A percentile compares a stretch with the other conserved stretches of the same genome.
Conservation (phyloP, 495 filamentous ascomycete species). For the Hypoxylon trugodes region DNA sequence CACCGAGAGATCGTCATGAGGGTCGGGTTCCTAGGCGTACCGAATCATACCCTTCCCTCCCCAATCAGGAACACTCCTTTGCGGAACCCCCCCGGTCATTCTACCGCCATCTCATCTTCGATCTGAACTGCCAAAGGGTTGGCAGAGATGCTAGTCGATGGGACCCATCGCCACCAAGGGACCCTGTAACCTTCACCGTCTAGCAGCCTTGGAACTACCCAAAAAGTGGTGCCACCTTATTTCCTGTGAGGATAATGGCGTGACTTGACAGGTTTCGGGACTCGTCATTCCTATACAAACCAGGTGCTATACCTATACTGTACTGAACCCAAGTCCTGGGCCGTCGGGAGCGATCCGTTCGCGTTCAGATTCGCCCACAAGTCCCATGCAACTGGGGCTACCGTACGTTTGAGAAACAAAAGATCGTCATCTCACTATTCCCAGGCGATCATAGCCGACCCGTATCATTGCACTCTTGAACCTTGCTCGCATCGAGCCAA, state of each 20-base stretch:
- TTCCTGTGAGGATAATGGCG: constrained; percentile 43
- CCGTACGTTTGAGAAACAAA: constrained; percentile 39
- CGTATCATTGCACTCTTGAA: constrained; percentile 29
- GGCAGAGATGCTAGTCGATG: constrained; percentile 41
- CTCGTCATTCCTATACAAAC: constrained; percentile 36
- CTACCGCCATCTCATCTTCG: constrained; percentile 44
- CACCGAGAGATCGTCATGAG: constrained; percentile 40
- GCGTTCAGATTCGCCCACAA: constrained; percentile 43
- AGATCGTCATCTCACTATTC: constrained; percentile 43
- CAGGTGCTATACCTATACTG: constrained; percentile 25
- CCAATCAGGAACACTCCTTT: constrained; percentile 39
- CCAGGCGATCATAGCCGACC: constrained; percentile 42
- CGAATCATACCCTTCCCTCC: constrained; percentile 39
- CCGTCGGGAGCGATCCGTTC: constrained; percentile 43
- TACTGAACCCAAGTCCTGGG: constrained; percentile 33
- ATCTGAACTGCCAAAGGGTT: constrained; percentile 44
- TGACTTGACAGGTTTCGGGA: constrained; percentile 45
- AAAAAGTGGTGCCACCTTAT: constrained; percentile 44
- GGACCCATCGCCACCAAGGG: constrained; percentile 39
- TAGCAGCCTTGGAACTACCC: constrained; percentile 39
- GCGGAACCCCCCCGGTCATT: constrained; percentile 31
- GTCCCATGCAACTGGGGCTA: constrained; percentile 38
- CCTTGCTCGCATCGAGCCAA: constrained; percentile 32
- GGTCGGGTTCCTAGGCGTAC: constrained; percentile 32
- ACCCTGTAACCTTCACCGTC: constrained; percentile 32